Percentiles rank a stretch among this genome's conserved stretches.
Conservation (phyloP, 345 rosid genomes). For the Anastatica hierochuntica region DNA sequence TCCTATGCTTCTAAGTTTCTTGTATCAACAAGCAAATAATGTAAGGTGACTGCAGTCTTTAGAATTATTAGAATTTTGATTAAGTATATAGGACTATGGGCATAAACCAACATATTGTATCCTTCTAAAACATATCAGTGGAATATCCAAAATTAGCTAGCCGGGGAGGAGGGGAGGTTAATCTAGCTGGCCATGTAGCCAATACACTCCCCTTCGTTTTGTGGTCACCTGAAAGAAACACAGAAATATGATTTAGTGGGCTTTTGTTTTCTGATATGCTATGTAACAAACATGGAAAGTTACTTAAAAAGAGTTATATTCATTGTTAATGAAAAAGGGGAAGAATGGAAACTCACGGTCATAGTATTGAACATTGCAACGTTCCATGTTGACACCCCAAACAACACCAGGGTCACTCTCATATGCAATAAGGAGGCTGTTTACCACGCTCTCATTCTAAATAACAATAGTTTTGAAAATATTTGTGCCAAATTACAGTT, state of each 20-base stretch:
- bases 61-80: no score
- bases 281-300: no score
- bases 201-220: constrained; percentile 67
- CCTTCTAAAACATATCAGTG: constrained; percentile 65
- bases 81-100: background rate
- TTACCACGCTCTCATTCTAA: constrained; percentile 59
- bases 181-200: constrained; percentile 91
- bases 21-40: constrained; percentile 12
- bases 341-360: constrained; percentile 48
- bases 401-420: constrained; percentile 80
- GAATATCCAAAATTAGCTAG: constrained; percentile 85
- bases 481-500: constrained; percentile 85
- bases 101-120: constrained; percentile 42
- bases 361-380: constrained; percentile 67
- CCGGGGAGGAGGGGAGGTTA: constrained; percentile 66
- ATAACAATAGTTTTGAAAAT: constrained; percentile 77
- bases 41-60: no score
- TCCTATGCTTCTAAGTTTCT: constrained; percentile 62
- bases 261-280: background rate
- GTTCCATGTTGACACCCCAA: constrained; percentile 74
- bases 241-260: background rate
- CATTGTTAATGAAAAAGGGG: background rate
- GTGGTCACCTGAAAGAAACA: constrained; percentile 47
- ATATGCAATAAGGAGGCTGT: constrained; percentile 73
- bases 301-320: no score